A percentile compares a stretch with the other conserved stretches of the same genome.
phyloP scores from a whole-genome alignment of 345 rosid species.

The thale cress (Arabidopsis thaliana) region TAIR10.1 NC_003075.7:1181501-1182000 shows the following conservation, averaged over 20 bases:
- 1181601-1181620: conserved; percentile 89
- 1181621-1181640: conserved; percentile 96
- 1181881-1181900: neutral
- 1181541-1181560: conserved; percentile 96
- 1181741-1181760: conserved; percentile 95
- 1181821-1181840: conserved; percentile 97
- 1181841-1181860: conserved; percentile 55
- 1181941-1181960: neutral
- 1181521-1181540: conserved; percentile 75
- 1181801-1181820: conserved; percentile 72
- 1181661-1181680: conserved; percentile 86
- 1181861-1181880: conserved; percentile 1
- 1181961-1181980: neutral
- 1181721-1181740: conserved; percentile 98
- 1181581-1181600: conserved; percentile 92
- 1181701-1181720: conserved; percentile 73
- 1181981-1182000: neutral
- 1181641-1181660: conserved; percentile 91
- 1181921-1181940: neutral
- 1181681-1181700: conserved; percentile 90
- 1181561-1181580: conserved; percentile 89
- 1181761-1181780: conserved; percentile 89
- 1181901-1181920: neutral
- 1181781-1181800: conserved; percentile 93
- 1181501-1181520: neutral